Evolutionary conservation across 2,329 filamentous ascomycete species (phyloP), one percentile per base, ranked within the genome.

Genomic region (Exserohilum turcica): DNA sequence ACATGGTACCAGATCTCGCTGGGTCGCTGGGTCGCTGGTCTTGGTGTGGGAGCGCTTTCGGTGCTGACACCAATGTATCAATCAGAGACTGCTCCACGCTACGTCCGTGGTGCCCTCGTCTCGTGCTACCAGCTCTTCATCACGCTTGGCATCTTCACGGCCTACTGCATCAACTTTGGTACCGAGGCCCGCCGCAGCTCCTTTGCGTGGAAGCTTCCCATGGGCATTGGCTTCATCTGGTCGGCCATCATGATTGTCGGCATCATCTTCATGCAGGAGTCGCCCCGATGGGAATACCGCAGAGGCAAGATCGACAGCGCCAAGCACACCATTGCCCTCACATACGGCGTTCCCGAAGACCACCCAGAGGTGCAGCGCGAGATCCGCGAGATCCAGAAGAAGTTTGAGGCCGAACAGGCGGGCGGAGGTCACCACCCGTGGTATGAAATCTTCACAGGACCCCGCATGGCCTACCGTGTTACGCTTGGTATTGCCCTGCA

Each of bases 61-160:
- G 86, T 87, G 36, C 76, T 84, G 18, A 73, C 70, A 3, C 73
- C 73, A 4, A 74, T 90, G 83, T 89, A 89, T 63, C 85, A 88
- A 68, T 83, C 81, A 13, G 87, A 90, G 72, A 85, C 81, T 50
- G 83, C 84, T 2, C 87, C 87, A 0, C 80, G 84, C 55, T 81
- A 84, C 53, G 82, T 89, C 44, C 83, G 87, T 62, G 85, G 85
- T 64, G 78, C 85, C 6, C 78, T 89, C 33, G 81, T 89, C 9
- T 70, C 82, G 1, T 83, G 80, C 45, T 89, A 89, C 71, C 87
- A 89, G 76, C 80, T 89, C 3, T 84, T 88, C 69, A 86, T 89
- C 67, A 89, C 86, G 0, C 76, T 88, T 24, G 87, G 87, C 42
- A 88, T 90, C 68, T 85, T 78, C 47, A 66, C 77, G 18, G 79